Conservation (phyloP, 441 rosid genomes). For the Kokia cookei region DNA sequence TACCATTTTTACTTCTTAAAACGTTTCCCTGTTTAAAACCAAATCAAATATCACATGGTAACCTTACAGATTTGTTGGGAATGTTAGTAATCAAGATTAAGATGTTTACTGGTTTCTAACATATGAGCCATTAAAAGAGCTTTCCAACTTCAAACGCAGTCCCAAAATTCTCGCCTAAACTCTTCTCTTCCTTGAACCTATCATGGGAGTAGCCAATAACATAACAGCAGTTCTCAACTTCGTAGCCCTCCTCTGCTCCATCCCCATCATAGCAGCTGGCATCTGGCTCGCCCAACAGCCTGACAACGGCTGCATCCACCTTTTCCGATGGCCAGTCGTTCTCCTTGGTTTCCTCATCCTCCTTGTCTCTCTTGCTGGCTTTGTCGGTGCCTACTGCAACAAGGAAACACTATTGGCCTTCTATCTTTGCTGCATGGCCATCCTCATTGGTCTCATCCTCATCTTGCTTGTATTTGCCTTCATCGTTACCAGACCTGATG, state of each 20-base stretch:
- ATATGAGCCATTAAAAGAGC: background rate
- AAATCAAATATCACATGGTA: background rate
- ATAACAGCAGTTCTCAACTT: conserved; percentile 79
- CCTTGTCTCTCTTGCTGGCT: conserved; percentile 56
- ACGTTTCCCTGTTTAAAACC: background rate
- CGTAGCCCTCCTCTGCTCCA: conserved; percentile 73
- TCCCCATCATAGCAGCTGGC: conserved; percentile 81
- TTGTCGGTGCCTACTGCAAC: conserved; percentile 57
- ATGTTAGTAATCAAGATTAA: background rate
- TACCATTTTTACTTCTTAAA: background rate
- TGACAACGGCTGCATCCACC: conserved; percentile 59
- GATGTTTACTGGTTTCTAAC: background rate
- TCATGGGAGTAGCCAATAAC: conserved; percentile 78
- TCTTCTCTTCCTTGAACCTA: background rate
- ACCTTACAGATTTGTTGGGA: background rate
- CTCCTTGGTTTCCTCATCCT: conserved; percentile 60
- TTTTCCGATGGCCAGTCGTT: conserved; percentile 61
- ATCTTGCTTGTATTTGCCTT: conserved; percentile 50
- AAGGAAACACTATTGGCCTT: conserved; percentile 52
- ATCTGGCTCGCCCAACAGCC: conserved; percentile 80
- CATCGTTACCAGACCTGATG: conserved; percentile 56
- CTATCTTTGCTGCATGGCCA: conserved; percentile 63
- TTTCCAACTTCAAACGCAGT: background rate
- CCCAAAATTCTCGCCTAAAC: background rate
- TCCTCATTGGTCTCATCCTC: conserved; percentile 45